Evolutionary conservation across 2,329 filamentous ascomycete genomes (phyloP), one percentile per base, ranked within the genome.

Genomic region (Penicillium sclerotiorum): DNA sequence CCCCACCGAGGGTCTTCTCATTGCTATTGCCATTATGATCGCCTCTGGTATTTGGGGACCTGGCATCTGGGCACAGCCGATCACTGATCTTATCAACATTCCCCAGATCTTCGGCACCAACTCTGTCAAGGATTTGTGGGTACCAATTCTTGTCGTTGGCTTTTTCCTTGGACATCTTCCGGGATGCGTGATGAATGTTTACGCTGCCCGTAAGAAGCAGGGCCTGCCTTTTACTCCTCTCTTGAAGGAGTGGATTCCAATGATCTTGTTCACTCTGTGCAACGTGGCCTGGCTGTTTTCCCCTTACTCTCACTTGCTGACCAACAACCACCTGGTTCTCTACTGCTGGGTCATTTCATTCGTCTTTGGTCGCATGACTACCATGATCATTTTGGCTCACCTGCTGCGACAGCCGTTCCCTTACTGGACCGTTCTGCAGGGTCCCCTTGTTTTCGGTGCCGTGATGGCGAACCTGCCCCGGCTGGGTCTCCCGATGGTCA

Each of bases 371-470:
- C 88, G 94, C 60, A 91, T 99, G 87, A 97, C 94, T 0, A 99
- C 94, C 32, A 99, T 97, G 78, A 97, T 97, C 73, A 99, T 99
- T 67, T 85, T 99, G 15, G 93, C 94, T 2, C 94, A 99, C 72
- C 79, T 99, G 44, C 94, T 94, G 2, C 85, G 85, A 56, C 94
- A 97, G 70, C 89, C 93, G 3, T 99, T 97, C 74, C 94, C 94
- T 1, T 95, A 89, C 80, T 97, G 92, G 91, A 97, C 94, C 9
- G 82, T 94, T 41, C 89, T 97, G 82, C 80, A 97, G 30, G 84
- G 83, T 27, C 94, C 94, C 7, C 84, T 99, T 32, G 81, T 96
- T 40, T 88, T 89, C 43, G 94, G 94, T 45, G 92, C 91, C 6
- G 64, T 93, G 1, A 75, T 97, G 33, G 87, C 83, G 18, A 96